These are phyloP conservation scores for Euryodendron excelsum DNA, from an alignment of 148 eudicot genomes.

Conservation along the genomic window DNA sequence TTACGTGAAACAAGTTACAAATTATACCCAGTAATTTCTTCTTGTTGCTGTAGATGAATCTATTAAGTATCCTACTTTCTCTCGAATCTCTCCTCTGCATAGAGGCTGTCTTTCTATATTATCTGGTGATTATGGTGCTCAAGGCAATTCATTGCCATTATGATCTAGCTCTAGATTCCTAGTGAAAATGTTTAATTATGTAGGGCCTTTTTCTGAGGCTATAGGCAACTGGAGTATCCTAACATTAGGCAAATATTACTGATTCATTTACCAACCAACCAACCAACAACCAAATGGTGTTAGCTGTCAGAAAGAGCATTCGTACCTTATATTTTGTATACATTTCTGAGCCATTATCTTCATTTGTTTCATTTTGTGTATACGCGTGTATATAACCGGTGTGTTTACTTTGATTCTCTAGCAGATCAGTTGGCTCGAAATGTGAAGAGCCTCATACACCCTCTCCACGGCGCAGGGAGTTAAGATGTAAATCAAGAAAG, in stretches of 20 bases:
- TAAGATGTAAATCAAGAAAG: slow-evolving; percentile 44
- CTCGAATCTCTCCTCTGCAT: neutral
- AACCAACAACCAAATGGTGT: neutral
- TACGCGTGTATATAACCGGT: neutral
- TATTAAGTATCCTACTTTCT: neutral
- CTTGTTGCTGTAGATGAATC: neutral
- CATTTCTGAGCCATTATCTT: neutral
- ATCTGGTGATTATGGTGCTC: neutral
- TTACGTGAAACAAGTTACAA: neutral
- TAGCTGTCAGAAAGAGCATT: neutral
- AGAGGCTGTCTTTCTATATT: too few relatives aligned
- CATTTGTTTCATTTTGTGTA: neutral
- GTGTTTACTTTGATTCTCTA: neutral
- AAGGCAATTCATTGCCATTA: neutral
- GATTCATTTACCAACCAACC: too few relatives aligned
- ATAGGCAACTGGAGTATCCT: neutral
- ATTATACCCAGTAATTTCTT: neutral
- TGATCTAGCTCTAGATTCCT: neutral
- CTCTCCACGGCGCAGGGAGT: slow-evolving; percentile 52
- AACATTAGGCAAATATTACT: neutral
- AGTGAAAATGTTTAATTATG: neutral
- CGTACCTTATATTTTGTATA: neutral
- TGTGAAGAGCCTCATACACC: slow-evolving; percentile 90
- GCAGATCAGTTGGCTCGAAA: slow-evolving; percentile 48
- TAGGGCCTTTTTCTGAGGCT: neutral